A percentile compares a stretch with the other conserved stretches of the same genome.
Conservation (phyloP, 2,329 filamentous ascomycete genomes). For the Cercospora beticola region DNA sequence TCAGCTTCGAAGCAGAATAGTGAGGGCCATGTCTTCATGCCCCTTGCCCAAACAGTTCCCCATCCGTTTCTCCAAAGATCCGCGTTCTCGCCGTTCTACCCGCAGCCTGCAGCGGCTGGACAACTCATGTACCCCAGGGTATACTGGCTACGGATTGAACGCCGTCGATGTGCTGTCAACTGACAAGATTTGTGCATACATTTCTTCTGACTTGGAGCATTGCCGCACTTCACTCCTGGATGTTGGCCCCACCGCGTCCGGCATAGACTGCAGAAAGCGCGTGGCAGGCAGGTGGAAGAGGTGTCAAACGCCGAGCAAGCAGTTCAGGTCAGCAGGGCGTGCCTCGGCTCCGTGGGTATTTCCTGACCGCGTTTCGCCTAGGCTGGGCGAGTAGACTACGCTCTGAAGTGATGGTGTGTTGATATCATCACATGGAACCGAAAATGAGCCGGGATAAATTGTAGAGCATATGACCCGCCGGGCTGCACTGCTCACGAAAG, state of each 20-base stretch:
- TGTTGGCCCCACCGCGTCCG: not conserved
- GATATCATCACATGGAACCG: constrained; percentile 13
- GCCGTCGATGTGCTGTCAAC: not conserved
- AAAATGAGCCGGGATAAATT: not conserved
- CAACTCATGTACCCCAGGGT: not conserved
- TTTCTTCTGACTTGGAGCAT: not conserved
- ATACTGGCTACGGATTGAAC: not conserved
- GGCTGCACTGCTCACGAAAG: not conserved
- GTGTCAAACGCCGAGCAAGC: not conserved
- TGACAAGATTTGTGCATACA: not conserved
- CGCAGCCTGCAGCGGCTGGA: not conserved
- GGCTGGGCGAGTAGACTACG: not conserved
- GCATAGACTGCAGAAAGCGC: not conserved
- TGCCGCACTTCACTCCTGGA: not conserved
- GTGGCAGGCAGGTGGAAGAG: not conserved
- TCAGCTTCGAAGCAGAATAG: not conserved
- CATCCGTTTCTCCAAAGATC: too few relatives aligned
- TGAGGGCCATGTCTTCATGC: not conserved
- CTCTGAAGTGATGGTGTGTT: not conserved
- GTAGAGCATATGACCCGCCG: not conserved
- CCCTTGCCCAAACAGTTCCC: not conserved
- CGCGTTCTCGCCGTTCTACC: not conserved
- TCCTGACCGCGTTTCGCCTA: constrained; percentile 1
- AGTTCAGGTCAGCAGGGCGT: not conserved
- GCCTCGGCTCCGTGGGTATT: constrained; percentile 9